phyloP scores from a whole-genome alignment of 2,329 filamentous ascomycete species.

The Fusarium austroafricanum region DNA sequence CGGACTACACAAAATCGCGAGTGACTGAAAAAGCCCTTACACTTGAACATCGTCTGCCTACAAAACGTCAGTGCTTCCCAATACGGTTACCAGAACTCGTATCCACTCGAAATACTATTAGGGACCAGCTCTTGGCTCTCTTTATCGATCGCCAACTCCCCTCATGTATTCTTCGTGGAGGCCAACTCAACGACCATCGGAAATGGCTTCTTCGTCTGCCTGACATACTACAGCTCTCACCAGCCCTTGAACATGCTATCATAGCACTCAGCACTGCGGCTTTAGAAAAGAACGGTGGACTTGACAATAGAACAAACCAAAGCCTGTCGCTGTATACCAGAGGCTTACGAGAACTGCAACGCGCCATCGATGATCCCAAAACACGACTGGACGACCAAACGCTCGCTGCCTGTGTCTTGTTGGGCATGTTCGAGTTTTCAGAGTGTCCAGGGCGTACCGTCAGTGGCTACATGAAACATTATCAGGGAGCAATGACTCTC shows the following conservation, averaged over 20 bases:
- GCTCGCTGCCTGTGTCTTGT: accelerated
- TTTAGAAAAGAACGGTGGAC: not conserved
- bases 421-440: not conserved
- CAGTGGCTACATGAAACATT: not conserved
- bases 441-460: not conserved
- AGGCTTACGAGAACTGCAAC: not conserved
- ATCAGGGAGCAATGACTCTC: not conserved
- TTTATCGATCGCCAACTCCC: not conserved
- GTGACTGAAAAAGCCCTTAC: not conserved
- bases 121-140: not conserved
- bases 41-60: no score
- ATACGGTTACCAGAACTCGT: accelerated
- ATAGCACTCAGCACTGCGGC: accelerated
- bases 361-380: accelerated
- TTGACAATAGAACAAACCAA: not conserved
- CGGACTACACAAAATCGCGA: accelerated
- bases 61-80: accelerated
- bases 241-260: not conserved
- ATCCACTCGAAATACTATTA: not conserved
- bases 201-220: not conserved
- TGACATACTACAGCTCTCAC: accelerated
- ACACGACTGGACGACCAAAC: not conserved
- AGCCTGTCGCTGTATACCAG: not conserved
- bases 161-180: accelerated
- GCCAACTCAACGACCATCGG: not conserved